These are phyloP conservation scores for Discostella stelligeroides DNA, from an alignment of 108 stramenopile genomes.

Conservation along the genomic window DNA sequence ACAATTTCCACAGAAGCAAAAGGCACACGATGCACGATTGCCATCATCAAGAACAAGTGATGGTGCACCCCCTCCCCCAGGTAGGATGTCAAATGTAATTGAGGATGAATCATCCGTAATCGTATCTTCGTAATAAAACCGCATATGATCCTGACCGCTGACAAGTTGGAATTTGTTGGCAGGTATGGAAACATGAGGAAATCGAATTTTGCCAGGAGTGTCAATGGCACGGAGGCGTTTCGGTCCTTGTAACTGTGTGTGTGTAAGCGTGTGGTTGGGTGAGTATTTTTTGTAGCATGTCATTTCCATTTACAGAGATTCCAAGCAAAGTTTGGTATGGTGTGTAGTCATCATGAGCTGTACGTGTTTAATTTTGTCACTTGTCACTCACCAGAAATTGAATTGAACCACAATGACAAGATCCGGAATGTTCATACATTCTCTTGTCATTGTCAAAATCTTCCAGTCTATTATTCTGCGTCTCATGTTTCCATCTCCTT, in stretches of 20 bases:
- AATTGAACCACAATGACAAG: conserved; percentile 74
- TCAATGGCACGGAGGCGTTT: conserved; percentile 49
- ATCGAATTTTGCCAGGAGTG: conserved; percentile 69
- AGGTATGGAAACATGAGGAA: conserved; percentile 57
- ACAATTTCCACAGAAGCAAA: conserved; percentile 75
- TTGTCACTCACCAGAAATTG: conserved; percentile 55
- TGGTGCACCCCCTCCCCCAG: not conserved
- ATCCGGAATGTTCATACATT: conserved; percentile 53
- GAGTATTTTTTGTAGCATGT: conserved; percentile 5
- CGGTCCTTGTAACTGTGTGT: conserved; percentile 57
- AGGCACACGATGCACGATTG: conserved; percentile 53
- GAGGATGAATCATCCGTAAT: conserved; percentile 15
- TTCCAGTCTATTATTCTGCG: not conserved
- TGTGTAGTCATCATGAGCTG: no score
- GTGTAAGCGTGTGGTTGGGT: not conserved
- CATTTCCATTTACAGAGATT: no score
- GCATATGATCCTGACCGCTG: conserved; percentile 53
- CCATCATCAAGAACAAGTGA: conserved; percentile 12
- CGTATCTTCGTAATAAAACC: conserved; percentile 63
- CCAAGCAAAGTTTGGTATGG: no score
- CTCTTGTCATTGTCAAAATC: conserved; percentile 5
- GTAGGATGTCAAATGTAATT: conserved; percentile 5
- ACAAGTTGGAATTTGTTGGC: conserved; percentile 59
- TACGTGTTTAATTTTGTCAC: no score
- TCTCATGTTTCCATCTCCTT: not conserved